These are phyloP conservation scores for Lupinus albus DNA, from an alignment of 306 rosid genomes.

Conservation along the genomic window DNA sequence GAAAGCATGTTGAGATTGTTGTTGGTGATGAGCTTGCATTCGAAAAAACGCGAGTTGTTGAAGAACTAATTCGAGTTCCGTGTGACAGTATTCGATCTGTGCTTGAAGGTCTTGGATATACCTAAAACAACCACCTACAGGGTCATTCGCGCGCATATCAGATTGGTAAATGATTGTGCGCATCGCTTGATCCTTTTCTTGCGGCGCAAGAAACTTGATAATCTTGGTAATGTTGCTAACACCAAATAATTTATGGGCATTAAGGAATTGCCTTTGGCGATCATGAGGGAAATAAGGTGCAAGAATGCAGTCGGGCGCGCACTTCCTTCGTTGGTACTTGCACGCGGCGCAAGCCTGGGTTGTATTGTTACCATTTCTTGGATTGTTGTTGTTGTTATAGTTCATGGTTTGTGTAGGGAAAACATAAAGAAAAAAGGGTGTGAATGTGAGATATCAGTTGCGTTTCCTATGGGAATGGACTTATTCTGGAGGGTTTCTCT, in stretches of 20 bases:
- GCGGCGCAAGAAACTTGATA: conserved; percentile 55
- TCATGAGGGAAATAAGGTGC: conserved; percentile 92
- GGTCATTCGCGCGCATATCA: conserved; percentile 77
- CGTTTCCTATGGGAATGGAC: conserved; percentile 62
- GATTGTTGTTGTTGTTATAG: conserved; percentile 36
- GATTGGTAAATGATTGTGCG: conserved; percentile 70
- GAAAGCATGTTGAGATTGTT: neutral
- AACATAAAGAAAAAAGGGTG: conserved; percentile 15
- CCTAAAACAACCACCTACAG: conserved; percentile 79
- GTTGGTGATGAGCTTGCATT: conserved; percentile 42
- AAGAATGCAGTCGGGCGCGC: conserved; percentile 82
- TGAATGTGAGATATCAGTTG: conserved; percentile 54
- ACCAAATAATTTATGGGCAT: conserved; percentile 84
- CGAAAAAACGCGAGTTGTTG: conserved; percentile 69
- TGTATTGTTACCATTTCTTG: conserved; percentile 54
- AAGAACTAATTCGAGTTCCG: conserved; percentile 62
- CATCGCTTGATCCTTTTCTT: conserved; percentile 70
- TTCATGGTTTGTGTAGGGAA: conserved; percentile 29
- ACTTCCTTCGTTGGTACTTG: conserved; percentile 85
- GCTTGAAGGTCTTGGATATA: conserved; percentile 60
- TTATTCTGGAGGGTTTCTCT: conserved; percentile 38
- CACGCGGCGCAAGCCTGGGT: conserved; percentile 95
- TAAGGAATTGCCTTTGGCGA: conserved; percentile 67
- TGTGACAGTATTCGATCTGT: conserved; percentile 51
- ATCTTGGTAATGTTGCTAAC: conserved; percentile 79